Evolutionary conservation across 441 rosid genomes (phyloP), one percentile per base, ranked within the genome.

Genomic region (Rhodomyrtus psidioides): DNA sequence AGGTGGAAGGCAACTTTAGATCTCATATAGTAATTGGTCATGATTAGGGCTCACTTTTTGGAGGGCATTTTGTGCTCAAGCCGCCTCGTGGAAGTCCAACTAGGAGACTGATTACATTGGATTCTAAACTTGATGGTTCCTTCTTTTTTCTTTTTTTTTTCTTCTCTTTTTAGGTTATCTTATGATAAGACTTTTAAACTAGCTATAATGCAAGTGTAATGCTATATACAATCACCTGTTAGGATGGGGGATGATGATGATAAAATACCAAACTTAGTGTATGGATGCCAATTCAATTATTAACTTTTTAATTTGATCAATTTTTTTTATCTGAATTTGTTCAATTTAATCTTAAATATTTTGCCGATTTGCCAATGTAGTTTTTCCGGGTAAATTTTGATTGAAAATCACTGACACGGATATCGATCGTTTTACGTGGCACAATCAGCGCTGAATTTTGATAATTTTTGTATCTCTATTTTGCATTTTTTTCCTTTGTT

Each of bases 371-470:
- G 26, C n/a, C 12, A 9, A 17, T 62, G 4, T 0, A 34, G 0
- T 19, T 0, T 34, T 5, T 65, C n/a, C 0, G 0, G 0, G 49
- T 1, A 8, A 65, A 34, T 21, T 19, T 62, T 65, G 1, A 1
- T 65, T 3, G 1, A 0, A 65, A 34, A 65, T 65, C 0, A 0
- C 0, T 19, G 3, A 34, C 0, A 6, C 19, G 0, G 8, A 65
- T 1, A 9, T 0, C 5, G 0, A 4, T 34, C 2, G 5, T 34
- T 5, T 0, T 17, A 65, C 1, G 0, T 65, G 14, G 21, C 26
- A 34, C 0, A 17, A 1, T 7, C 46, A 42, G 8, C 46, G 8
- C 7, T 7, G 8, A 42, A 7, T 5, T 42, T 62, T 2, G 6
- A 65, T 7, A 65, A 34, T 30, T 39, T 19, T 65, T 65, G 13